Evolutionary conservation across 2,329 filamentous ascomycete species (phyloP).

Genomic region (Nothopassalora personata): DNA sequence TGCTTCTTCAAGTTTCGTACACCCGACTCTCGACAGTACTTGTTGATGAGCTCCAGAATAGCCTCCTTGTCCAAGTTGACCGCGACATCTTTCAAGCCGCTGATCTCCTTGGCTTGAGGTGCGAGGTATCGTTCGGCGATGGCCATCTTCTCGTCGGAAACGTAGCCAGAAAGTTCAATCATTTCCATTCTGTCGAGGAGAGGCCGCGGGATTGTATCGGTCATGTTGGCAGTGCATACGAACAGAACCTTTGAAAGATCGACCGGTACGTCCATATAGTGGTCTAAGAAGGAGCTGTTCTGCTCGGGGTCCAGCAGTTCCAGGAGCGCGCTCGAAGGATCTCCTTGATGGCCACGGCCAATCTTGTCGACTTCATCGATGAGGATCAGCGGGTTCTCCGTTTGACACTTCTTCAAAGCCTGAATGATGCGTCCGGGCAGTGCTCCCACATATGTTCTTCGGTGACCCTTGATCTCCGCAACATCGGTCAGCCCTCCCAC

Average conservation of each 20-base stretch:
- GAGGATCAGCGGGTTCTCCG: constrained; percentile 91
- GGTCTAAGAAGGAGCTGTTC: constrained; percentile 93
- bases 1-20: constrained; percentile 98
- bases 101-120: constrained; percentile 88
- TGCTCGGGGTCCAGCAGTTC: constrained; percentile 95
- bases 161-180: constrained; percentile 92
- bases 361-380: constrained; percentile 99
- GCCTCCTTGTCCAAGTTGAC: constrained; percentile 82
- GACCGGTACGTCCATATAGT: constrained; percentile 97
- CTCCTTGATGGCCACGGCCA: constrained; percentile 89
- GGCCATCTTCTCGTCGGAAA: constrained; percentile 97
- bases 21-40: constrained; percentile 94
- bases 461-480: constrained; percentile 96
- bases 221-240: constrained; percentile 98
- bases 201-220: constrained; percentile 91
- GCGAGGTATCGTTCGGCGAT: constrained; percentile 91
- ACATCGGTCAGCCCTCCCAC: constrained; percentile 96
- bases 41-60: constrained; percentile 95
- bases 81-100: constrained; percentile 82
- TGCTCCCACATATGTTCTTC: constrained; percentile 92
- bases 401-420: constrained; percentile 97
- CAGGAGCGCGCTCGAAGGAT: constrained; percentile 87
- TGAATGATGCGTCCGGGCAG: constrained; percentile 95
- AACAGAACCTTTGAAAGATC: constrained; percentile 97
- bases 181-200: constrained; percentile 96